phyloP scores from a whole-genome alignment of 139 green algal species.

The Eudorina sp. region DNA sequence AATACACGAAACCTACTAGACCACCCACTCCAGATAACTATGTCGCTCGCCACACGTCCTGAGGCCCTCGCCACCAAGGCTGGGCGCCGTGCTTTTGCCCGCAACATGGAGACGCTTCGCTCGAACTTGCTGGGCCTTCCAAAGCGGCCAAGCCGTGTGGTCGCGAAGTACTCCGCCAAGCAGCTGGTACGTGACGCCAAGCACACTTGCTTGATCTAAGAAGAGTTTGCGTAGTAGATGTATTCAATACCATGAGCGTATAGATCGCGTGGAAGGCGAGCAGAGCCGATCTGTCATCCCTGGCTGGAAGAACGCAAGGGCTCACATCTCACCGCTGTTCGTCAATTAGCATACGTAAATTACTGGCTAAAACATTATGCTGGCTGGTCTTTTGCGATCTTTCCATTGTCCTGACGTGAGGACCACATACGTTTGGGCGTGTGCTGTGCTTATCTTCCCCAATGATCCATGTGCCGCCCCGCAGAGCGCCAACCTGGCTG shows the following conservation, averaged over 20 bases:
- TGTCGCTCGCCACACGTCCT: slow-evolving; percentile 15
- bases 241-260: too few relatives aligned
- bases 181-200: slow-evolving; percentile 40
- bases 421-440: neutral
- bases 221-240: too few relatives aligned
- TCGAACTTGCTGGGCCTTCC: slow-evolving; percentile 44
- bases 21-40: neutral
- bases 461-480: neutral
- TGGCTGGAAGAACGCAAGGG: too few relatives aligned
- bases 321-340: too few relatives aligned
- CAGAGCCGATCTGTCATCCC: too few relatives aligned
- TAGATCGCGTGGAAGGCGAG: too few relatives aligned
- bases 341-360: too few relatives aligned
- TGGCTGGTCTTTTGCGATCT: too few relatives aligned
- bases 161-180: slow-evolving; percentile 34
- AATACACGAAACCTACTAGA: too few relatives aligned
- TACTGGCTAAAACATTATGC: too few relatives aligned
- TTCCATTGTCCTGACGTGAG: too few relatives aligned
- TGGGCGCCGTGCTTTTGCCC: slow-evolving; percentile 25
- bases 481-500: slow-evolving; percentile 50
- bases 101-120: slow-evolving; percentile 47
- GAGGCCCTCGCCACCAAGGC: slow-evolving; percentile 34
- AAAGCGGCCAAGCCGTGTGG: slow-evolving; percentile 17
- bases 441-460: neutral
- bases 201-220: too few relatives aligned